Base-by-base conservation (phyloP, 768 basidiomycete species). In the Daedaleopsis nitida region DNA sequence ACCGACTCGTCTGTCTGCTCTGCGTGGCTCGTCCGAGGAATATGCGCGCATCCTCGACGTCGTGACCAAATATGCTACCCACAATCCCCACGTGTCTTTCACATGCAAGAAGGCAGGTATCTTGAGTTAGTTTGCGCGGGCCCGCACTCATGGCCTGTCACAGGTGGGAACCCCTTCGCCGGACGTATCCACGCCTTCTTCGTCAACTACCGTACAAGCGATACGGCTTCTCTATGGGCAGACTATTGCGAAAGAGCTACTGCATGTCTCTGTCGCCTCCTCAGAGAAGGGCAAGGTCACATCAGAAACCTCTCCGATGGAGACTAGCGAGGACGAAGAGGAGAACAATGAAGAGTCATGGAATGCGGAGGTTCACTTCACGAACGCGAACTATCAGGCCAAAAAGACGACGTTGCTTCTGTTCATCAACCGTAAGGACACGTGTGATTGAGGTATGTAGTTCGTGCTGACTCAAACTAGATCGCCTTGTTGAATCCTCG, bases 41-140 rank as follows among this genome's bases (percentile, higher is more conserved):
- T 98, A 96, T 73, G 82, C 86, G 5, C 84, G 92, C 37, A 94
- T 98, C 45, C 80, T 98, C 2, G 93, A 96, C 63, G 92, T 98
- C 11, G 80, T 98, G 27, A 92, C 92, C 2, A 91, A 89, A 63
- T 99, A 99, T 70, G 94, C 97, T 0, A 81, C 96, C 11, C 97
- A 99, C 72, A 98, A 99, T 70, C 85, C 96, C 0, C 84, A 82
- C 12, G 86, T 95, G 3, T 83, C 94, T 0, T 96, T 98, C 76
- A 80, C 86, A 0, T 98, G 96, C 81, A 96, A 92, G 74, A 98
- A 98, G 84, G 94, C 89, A 50, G 49, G 67, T 55, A 16, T 17
- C 47, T 50, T 13, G 27, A 44, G 11, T 45, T 53, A 24, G 14
- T 44, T 44, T 45, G 32, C 13, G 35, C 49, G 5, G 19, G 42